Conservation (phyloP, 2,329 filamentous ascomycete genomes). For the Plectosphaerella cucumerina region DNA sequence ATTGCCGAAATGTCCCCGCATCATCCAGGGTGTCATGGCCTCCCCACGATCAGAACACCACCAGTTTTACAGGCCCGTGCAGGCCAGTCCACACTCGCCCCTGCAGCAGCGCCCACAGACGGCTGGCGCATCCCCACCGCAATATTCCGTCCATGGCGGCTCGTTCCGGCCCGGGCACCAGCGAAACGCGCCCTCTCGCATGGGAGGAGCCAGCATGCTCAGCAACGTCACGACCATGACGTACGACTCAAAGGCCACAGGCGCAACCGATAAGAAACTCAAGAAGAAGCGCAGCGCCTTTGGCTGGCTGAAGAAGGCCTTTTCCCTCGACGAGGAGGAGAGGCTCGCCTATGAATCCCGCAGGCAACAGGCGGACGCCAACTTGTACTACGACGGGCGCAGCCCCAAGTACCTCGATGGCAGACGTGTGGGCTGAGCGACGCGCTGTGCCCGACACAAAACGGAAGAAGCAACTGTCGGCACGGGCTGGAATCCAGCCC, state of each 20-base stretch:
- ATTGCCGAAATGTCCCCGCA: constrained; percentile 26
- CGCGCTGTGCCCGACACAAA: not conserved
- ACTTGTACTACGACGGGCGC: constrained; percentile 45
- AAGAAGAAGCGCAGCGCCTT: constrained; percentile 67
- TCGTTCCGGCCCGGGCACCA: constrained; percentile 32
- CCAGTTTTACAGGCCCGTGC: constrained; percentile 59
- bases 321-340: constrained; percentile 61
- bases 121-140: constrained; percentile 29
- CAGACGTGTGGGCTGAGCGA: constrained; percentile 36
- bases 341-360: constrained; percentile 54
- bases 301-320: constrained; percentile 66
- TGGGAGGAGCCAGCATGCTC: constrained; percentile 52
- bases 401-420: constrained; percentile 55
- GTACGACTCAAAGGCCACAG: constrained; percentile 28
- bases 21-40: constrained; percentile 34
- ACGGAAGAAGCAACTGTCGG: not conserved
- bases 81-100: constrained; percentile 59
- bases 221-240: constrained; percentile 49
- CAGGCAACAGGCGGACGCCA: constrained; percentile 37
- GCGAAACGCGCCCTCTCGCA: constrained; percentile 47
- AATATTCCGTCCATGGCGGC: constrained; percentile 8
- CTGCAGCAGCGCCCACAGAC: constrained; percentile 57
- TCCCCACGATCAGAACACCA: constrained; percentile 51
- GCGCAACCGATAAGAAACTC: constrained; percentile 33
- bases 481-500: not conserved